Base-by-base conservation (phyloP, 2,329 filamentous ascomycete species). In the Aspergillus vadensis region DNA sequence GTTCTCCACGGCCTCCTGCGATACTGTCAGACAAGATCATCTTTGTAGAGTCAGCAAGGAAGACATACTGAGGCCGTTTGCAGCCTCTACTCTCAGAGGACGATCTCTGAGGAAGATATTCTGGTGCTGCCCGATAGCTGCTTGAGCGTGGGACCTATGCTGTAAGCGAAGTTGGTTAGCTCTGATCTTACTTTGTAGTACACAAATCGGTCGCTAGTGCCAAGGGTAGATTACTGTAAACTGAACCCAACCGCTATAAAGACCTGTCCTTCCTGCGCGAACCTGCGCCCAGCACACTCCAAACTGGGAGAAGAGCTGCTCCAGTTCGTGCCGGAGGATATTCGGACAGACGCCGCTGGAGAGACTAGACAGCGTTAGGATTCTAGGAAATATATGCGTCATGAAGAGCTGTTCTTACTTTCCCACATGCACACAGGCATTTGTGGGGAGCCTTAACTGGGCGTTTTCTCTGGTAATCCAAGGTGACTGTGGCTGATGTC, bases 161-260 rank as follows among this genome's bases (percentile, higher is more conserved):
- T 36, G 32, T 6, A 14, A 36, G 32, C 12, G 10, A 36, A 14
- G 32, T 36, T 5, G 12, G 5, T 36, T 36, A 36, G 12, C 10
- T 36, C 12, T 36, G 32, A 2, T 6, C 12, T 5, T 36, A 36
- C 12, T 36, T 14, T 6, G 15, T 5, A 14, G 12, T 36, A 5
- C 6, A 36, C 10, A 36, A 15, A 5, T 14, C 10, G 32, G 32
- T 36, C 32, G 32, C 32, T 36, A 36, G 12, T 14, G 12, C 32
- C 14, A 57, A 7, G 25, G 25, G 6, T 47, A 15, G n/a, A 25
- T 53, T 57, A 74, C 76, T 63, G 78, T 71, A 60, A 75, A 79
- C 58, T 78, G 76, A 21, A 77, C 69, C 67, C 78, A 76, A 14
- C 71, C 77, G 39, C 69, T 72, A 0, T 75, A 74, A 14, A 78